Evolutionary conservation across 2,329 filamentous ascomycete species (phyloP).

Genomic region (Aspergillus sojae): DNA sequence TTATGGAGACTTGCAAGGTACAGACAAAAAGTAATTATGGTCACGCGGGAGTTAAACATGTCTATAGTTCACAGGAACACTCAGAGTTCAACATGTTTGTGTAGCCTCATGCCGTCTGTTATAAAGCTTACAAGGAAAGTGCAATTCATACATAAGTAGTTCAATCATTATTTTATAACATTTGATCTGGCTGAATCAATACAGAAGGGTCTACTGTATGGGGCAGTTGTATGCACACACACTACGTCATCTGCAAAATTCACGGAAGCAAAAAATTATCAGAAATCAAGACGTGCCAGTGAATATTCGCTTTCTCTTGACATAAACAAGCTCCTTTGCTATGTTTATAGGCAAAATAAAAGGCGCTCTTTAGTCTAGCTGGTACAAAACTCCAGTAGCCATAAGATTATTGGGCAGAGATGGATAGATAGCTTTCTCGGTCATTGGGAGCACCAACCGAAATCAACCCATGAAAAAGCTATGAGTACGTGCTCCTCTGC

Average conservation of each 20-base stretch:
- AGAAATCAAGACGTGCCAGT: background rate
- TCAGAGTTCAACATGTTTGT: background rate
- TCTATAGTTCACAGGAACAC: background rate
- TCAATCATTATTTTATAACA: background rate
- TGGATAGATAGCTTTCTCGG: background rate
- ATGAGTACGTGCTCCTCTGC: background rate
- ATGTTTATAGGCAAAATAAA: background rate
- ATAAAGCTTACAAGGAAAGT: background rate
- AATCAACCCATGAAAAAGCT: background rate
- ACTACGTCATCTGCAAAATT: background rate
- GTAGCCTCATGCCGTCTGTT: background rate
- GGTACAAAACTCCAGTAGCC: background rate
- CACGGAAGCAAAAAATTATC: background rate
- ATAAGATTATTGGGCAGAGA: background rate
- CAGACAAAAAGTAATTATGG: background rate
- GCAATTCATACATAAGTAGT: background rate
- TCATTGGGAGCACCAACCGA: background rate
- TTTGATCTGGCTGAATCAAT: background rate
- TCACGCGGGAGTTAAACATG: background rate
- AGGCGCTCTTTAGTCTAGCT: background rate
- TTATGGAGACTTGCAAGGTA: background rate
- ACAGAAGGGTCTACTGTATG: background rate
- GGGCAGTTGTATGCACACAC: background rate
- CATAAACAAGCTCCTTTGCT: conserved; percentile 4
- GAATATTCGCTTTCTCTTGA: background rate